Base-by-base conservation (phyloP, 73 alveolate genomes). In the Loxodes magnus region DNA sequence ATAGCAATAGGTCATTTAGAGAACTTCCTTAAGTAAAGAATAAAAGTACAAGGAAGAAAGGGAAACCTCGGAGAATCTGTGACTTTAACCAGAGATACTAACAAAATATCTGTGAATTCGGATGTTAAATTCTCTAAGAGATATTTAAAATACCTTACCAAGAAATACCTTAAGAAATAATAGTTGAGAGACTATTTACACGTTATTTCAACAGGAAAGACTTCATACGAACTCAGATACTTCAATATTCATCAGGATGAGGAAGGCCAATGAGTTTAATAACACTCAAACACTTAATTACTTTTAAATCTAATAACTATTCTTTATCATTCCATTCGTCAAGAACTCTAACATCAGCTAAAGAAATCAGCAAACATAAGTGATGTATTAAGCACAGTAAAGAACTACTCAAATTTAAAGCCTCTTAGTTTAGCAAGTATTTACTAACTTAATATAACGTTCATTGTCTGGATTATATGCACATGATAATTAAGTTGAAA, bases 101-200 rank as follows among this genome's bases (percentile, higher is more conserved):
- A 38, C 23, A 57, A 54, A 54, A 55, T 82, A 60, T 53, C 21
- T 25, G 80, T 82, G 6, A 37, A 54, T 25, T 48, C 87, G 60
- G 48, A 35, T 50, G 44, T 78, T 53, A 89, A 89, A 24, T 77
- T 82, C 87, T 77, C 90, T 71, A 82, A 82, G 90, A 75, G 94
- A 82, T 82, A 82, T 70, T 77, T 82, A 36, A 82, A 82, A 79
- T 82, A 82, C 77, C 58, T 82, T 53, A 77, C 94, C 54, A 82
- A 82, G 87, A 82, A 82, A 61, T 82, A 82, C 79, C 71, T 82
- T 52, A 82, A 82, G 84, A 74, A 79, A 76, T 71, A 73, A 50
- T 76, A 70, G 49, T 43, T 82, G 64, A 79, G 82, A 74, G 89
- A 82, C 46, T 82, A 76, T 65, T 71, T 82, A 41, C 60, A 82